A percentile compares a stretch with the other conserved stretches of the same genome.
Conservation (phyloP, 176 grass and related monocot genomes). For the Oropetium thomaeum region DNA sequence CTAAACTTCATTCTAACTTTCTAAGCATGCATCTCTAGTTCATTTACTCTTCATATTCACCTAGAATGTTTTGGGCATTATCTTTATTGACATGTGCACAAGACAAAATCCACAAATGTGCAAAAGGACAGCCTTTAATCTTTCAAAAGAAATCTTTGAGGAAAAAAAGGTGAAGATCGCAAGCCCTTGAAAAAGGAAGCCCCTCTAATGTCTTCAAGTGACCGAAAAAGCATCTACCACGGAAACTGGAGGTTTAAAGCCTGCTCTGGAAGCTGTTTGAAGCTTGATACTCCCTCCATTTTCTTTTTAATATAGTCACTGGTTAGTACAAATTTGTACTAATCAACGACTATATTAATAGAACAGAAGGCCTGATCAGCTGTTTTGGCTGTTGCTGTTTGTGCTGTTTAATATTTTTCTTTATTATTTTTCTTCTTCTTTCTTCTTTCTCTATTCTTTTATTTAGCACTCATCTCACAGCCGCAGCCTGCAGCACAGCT, state of each 20-base stretch:
- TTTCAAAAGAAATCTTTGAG: background rate
- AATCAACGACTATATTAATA: too few species aligned
- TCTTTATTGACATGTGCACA: background rate
- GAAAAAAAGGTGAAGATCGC: background rate
- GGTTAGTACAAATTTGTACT: too few species aligned
- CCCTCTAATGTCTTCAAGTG: background rate
- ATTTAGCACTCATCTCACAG: too few species aligned
- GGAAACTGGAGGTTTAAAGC: background rate
- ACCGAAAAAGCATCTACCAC: background rate
- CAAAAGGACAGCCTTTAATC: background rate
- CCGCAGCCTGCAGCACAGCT: too few species aligned
- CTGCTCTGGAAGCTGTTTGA: background rate
- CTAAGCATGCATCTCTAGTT: background rate
- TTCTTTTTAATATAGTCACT: too few species aligned
- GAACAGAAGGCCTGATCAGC: too few species aligned
- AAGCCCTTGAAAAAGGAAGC: background rate
- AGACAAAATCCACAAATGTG: background rate
- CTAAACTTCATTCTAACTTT: constrained; percentile 6
- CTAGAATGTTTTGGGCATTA: background rate
- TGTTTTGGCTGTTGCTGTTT: too few species aligned
- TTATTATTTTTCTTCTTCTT: too few species aligned
- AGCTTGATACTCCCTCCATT: too few species aligned
- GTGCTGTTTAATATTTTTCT: too few species aligned
- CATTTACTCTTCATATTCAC: constrained; percentile 12
- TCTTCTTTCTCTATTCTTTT: too few species aligned